A percentile compares a stretch with the other conserved stretches of the same genome.
phyloP scores from a whole-genome alignment of 352 stramenopile species.

The Phytophthora pisi region DNA sequence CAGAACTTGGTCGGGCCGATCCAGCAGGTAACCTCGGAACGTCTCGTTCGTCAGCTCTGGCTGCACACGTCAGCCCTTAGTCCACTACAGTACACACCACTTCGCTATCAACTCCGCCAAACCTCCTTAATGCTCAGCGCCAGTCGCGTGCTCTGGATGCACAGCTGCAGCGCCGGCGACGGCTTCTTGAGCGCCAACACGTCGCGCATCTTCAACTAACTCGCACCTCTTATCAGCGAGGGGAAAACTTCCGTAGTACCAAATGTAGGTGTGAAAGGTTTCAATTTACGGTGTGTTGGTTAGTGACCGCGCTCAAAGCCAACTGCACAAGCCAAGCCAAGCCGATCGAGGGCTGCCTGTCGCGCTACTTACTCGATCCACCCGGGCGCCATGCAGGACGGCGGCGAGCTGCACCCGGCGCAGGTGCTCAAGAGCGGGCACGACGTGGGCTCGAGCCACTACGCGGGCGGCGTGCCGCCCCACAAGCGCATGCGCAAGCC shows the following conservation, averaged over 20 bases:
- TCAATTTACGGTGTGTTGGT: no score
- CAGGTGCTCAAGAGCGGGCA: conserved; percentile 82
- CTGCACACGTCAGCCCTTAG: conserved; percentile 5
- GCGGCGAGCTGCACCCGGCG: conserved; percentile 68
- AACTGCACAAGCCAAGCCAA: neutral
- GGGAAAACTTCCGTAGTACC: no score
- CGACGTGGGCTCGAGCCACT: conserved; percentile 72
- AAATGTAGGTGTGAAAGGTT: no score
- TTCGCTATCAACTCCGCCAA: no score
- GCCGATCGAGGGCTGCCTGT: neutral
- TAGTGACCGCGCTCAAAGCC: neutral
- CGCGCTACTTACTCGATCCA: no score
- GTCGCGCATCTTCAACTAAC: conserved; percentile 46
- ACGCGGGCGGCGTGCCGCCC: conserved; percentile 66
- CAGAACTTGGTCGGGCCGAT: conserved; percentile 48
- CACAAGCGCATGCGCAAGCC: conserved; percentile 89
- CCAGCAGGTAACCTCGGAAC: conserved; percentile 53
- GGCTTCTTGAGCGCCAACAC: conserved; percentile 59
- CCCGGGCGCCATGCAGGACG: conserved; percentile 33
- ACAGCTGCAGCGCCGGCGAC: conserved; percentile 53
- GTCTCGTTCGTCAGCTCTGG: conserved; percentile 46
- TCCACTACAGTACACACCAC: no score
- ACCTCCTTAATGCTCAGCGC: conserved; percentile 39
- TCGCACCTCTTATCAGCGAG: neutral
- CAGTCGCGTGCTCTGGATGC: conserved; percentile 47